Evolutionary conservation across 306 rosid genomes (phyloP), one percentile per base, ranked within the genome.

Genomic region (Geum urbanum): DNA sequence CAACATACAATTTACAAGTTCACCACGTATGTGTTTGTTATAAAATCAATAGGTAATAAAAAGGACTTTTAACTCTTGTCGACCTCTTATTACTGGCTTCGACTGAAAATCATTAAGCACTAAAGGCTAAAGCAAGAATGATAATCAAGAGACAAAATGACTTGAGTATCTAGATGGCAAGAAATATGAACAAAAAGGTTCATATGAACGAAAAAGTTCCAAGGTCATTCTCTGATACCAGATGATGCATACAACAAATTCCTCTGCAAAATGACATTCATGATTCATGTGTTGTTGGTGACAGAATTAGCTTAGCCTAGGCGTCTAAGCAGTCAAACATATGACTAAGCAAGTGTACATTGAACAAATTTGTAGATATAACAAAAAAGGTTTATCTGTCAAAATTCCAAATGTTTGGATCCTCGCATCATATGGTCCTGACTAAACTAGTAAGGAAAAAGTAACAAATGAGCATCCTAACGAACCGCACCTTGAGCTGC

Each of bases 401-500:
- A 78, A 73, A 73, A 78, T 54, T 69, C 73, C 63, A 22, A 48
- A 45, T 41, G 69, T 54, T 67, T 67, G 11, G 58, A 72, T 32
- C 1, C 18, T 32, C 63, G 7, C 63, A 58, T 58, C 24, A 51
- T 68, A 37, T 51, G 39, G 69, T 64, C 73, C 63, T 45, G 55
- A 76, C 46, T 16, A 70, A 53, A 45, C 24, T 39, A 22, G 37
- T 6, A 39, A 5, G 1, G 0, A 20, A 24, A 49, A 60, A n/a
- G 12, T 71, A 67, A 14, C 46, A 61, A 18, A 55, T 43, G 2
- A 57, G 13, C 8, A 52, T 66, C 79, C 87, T 77, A 94, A 67
- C 96, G 96, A 77, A 43, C 82, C 83, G 84, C 72, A 58, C 97
- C 91, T 82, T 88, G 96, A 68, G 83, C 72, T 51, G 84, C 86